Conservation (phyloP, 139 green algal genomes). For the Chlorella ohadii region DNA sequence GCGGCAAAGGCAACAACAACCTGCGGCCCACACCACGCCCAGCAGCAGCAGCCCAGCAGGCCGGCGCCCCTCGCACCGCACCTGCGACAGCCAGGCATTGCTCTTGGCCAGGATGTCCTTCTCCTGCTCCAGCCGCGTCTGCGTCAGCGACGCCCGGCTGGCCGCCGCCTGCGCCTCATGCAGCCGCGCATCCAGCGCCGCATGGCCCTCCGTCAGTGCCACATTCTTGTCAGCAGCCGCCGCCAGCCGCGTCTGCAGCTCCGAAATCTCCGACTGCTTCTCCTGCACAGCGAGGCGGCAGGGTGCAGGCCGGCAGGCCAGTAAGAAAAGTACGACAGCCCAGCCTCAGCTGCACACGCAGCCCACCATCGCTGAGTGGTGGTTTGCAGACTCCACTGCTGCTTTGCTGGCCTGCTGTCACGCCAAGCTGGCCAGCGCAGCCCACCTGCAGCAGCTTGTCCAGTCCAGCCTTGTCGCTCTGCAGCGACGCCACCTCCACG, state of each 20-base stretch:
- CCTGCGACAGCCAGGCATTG: slow-evolving; percentile 57
- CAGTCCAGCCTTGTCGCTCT: slow-evolving; percentile 48
- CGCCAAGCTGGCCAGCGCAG: too few relatives aligned
- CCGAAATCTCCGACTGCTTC: slow-evolving; percentile 44
- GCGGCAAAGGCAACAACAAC: neutral
- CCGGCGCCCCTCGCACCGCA: slow-evolving; percentile 1
- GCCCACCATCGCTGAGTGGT: too few relatives aligned
- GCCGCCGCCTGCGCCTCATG: slow-evolving; percentile 44
- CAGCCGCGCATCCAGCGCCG: slow-evolving; percentile 43
- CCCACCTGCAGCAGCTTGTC: slow-evolving; percentile 46
- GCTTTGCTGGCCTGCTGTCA: too few relatives aligned
- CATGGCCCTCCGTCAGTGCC: slow-evolving; percentile 38
- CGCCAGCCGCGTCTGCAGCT: slow-evolving; percentile 44
- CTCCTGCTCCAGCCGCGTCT: slow-evolving; percentile 54
- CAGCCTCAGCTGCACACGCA: too few relatives aligned
- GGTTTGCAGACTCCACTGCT: too few relatives aligned
- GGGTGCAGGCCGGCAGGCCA: too few relatives aligned
- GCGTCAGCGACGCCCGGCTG: slow-evolving; percentile 29
- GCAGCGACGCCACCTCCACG: slow-evolving; percentile 36
- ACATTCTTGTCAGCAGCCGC: slow-evolving; percentile 44
- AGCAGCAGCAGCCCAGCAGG: too few relatives aligned
- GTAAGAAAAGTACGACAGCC: too few relatives aligned
- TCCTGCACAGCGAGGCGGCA: neutral
- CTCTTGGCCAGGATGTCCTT: slow-evolving; percentile 60
- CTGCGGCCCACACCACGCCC: too few relatives aligned